A percentile compares a stretch with the other conserved stretches of the same genome.
Evolutionary conservation across 352 stramenopile species (phyloP).

Genomic region (Globisporangium paddicum): DNA sequence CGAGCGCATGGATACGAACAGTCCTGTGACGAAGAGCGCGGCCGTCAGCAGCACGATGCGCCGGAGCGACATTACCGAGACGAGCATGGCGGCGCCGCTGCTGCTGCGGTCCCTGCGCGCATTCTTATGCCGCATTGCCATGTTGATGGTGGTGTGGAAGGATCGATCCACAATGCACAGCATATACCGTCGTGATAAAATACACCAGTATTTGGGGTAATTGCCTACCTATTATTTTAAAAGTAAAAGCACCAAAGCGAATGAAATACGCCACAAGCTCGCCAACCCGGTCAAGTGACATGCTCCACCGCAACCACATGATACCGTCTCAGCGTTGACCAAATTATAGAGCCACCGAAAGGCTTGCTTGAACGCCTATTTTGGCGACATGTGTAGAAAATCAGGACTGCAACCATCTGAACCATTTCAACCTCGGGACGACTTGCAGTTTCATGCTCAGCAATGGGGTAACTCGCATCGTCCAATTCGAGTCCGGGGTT

Average conservation of each 20-base stretch:
- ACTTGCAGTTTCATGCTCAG: no score
- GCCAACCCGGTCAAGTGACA: neutral
- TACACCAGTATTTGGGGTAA: neutral
- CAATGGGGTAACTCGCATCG: no score
- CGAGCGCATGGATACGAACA: conserved; percentile 1
- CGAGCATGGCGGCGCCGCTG: neutral
- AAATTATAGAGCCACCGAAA: no score
- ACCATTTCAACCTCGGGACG: no score
- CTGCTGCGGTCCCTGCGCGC: neutral
- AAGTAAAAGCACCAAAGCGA: neutral
- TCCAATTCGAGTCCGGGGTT: no score
- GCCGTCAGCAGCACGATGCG: neutral
- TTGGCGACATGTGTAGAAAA: no score
- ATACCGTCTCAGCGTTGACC: no score
- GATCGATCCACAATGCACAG: neutral
- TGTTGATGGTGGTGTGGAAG: neutral
- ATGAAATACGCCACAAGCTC: neutral
- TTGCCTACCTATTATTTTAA: no score
- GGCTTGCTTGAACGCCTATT: no score
- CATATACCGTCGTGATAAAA: neutral
- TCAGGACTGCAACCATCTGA: no score
- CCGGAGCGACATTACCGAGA: neutral
- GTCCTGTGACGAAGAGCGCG: neutral
- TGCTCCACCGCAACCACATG: no score
- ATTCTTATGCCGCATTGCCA: neutral